Conservation (phyloP, 108 stramenopile genomes). For the Cyclostephanos tholiformis region DNA sequence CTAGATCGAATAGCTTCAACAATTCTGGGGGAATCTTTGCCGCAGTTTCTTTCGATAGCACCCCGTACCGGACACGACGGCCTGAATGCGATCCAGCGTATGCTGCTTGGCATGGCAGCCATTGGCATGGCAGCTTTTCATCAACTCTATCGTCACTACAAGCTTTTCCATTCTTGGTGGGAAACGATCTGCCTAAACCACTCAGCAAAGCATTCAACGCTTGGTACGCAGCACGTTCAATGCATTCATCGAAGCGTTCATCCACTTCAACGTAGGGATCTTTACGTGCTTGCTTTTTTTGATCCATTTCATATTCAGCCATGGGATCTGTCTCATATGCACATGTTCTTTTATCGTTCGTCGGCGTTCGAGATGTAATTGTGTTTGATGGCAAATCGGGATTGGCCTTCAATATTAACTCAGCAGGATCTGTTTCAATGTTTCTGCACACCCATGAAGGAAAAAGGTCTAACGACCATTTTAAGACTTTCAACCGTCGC, state of each 20-base stretch:
- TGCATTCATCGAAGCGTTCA: slow-evolving; percentile 21
- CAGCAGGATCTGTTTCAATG: neutral
- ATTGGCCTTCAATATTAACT: neutral
- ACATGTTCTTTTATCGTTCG: slow-evolving; percentile 2
- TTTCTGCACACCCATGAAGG: slow-evolving; percentile 22
- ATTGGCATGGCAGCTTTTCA: slow-evolving; percentile 17
- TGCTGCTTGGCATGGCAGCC: slow-evolving; percentile 58
- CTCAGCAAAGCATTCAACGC: slow-evolving; percentile 30
- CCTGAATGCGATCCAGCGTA: slow-evolving; percentile 74
- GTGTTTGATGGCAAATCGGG: neutral
- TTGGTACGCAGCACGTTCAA: slow-evolving; percentile 26
- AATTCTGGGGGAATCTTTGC: slow-evolving; percentile 26
- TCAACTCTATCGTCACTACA: neutral
- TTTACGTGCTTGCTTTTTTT: slow-evolving; percentile 20
- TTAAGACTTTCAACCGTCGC: slow-evolving; percentile 67
- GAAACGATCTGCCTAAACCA: neutral
- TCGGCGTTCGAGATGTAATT: neutral
- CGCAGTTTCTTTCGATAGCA: slow-evolving; percentile 29
- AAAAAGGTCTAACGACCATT: slow-evolving; percentile 48
- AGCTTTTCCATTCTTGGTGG: neutral
- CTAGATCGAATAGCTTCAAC: slow-evolving; percentile 26
- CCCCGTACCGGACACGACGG: slow-evolving; percentile 49
- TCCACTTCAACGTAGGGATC: slow-evolving; percentile 21
- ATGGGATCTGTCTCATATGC: neutral
- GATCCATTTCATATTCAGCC: slow-evolving; percentile 19